Percentiles rank a stretch among this genome's conserved stretches.
Evolutionary conservation across 2,329 filamentous ascomycete species (phyloP).

Genomic region (Alternaria panax): DNA sequence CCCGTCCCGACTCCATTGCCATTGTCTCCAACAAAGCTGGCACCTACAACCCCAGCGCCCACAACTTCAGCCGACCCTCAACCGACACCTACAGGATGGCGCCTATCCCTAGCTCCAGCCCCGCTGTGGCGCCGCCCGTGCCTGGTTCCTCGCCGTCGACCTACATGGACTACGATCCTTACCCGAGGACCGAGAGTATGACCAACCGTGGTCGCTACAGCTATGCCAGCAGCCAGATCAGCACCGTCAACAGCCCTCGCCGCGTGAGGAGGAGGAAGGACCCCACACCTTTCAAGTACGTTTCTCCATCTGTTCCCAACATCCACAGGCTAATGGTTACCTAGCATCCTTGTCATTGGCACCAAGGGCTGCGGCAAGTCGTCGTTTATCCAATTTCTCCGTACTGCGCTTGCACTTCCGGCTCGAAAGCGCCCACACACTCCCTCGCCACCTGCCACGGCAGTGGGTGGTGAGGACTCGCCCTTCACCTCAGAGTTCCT

Average conservation of each 20-base stretch:
- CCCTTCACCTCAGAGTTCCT: constrained; percentile 86
- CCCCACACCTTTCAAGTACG: constrained; percentile 97
- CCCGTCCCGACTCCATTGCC: constrained; percentile 67
- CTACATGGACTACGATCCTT: constrained; percentile 73
- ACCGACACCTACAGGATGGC: constrained; percentile 51
- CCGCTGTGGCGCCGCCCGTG: constrained; percentile 59
- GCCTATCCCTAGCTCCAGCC: constrained; percentile 24
- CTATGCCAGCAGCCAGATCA: constrained; percentile 91
- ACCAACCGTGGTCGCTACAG: constrained; percentile 94
- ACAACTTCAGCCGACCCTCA: constrained; percentile 49
- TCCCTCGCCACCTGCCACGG: constrained; percentile 53
- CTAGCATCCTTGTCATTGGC: constrained; percentile 87
- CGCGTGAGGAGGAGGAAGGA: constrained; percentile 94
- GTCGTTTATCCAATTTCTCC: constrained; percentile 95
- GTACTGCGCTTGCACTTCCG: constrained; percentile 83
- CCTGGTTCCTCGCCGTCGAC: constrained; percentile 50
- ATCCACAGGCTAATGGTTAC: constrained; percentile 29
- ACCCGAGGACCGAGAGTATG: constrained; percentile 90
- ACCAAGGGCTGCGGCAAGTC: constrained; percentile 90
- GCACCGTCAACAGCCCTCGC: constrained; percentile 90
- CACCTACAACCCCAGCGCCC: constrained; percentile 35
- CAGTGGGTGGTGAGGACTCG: constrained; percentile 54
- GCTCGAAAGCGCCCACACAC: constrained; percentile 71
- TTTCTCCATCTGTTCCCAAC: too few relatives aligned
- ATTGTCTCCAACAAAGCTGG: constrained; percentile 66